Percentiles rank a stretch among this genome's conserved stretches.
Evolutionary conservation across 2,329 filamentous ascomycete genomes (phyloP).

Genomic region (Parastagonospora nodorum): DNA sequence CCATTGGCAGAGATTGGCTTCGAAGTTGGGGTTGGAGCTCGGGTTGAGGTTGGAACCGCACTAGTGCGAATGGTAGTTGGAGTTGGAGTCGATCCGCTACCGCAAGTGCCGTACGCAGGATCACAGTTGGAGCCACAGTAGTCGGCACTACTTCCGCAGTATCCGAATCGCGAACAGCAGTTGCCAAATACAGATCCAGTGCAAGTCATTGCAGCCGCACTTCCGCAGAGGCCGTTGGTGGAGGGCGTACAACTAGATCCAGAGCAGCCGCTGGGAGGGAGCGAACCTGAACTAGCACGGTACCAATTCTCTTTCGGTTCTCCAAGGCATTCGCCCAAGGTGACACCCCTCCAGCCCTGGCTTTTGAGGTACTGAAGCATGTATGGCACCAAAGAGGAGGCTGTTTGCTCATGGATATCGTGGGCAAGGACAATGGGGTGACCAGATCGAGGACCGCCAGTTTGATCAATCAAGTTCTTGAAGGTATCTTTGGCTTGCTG

Average conservation of each 20-base stretch:
- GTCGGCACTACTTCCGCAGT: not conserved
- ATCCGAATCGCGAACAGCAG: not conserved
- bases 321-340: conserved; percentile 51
- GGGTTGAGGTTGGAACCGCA: not conserved
- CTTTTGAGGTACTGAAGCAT: conserved; percentile 44
- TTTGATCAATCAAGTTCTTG: conserved; percentile 6
- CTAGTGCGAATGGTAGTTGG: not conserved
- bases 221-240: not conserved
- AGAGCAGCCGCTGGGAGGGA: not conserved
- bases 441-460: conserved; percentile 3
- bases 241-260: not conserved
- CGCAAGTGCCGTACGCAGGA: not conserved
- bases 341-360: conserved; percentile 49
- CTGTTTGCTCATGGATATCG: conserved; percentile 52
- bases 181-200: not conserved
- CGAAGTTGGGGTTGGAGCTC: not conserved
- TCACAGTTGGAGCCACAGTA: not conserved
- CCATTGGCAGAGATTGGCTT: not conserved
- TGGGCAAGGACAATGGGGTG: conserved; percentile 48
- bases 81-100: not conserved
- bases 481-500: conserved; percentile 15
- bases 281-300: conserved; percentile 28
- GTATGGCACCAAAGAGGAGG: conserved; percentile 44
- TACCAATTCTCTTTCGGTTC: conserved; percentile 53
- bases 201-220: not conserved